Percentiles rank a stretch among this genome's conserved stretches.
phyloP scores from a whole-genome alignment of 2,329 filamentous ascomycete genomes.

The Cladosporium velox region DNA sequence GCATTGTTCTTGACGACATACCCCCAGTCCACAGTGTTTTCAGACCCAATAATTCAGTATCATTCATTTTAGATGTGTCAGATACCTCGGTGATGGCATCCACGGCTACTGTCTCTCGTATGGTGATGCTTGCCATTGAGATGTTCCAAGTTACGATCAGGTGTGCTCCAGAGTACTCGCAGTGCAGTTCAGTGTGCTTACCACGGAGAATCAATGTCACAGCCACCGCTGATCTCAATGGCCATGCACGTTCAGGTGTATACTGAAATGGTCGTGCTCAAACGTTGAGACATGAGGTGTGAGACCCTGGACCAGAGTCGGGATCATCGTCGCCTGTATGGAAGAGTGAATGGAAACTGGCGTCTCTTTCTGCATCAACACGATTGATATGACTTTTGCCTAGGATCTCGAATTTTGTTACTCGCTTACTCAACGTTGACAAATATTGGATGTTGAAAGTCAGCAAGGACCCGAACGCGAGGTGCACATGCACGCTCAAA shows the following conservation, averaged over 20 bases:
- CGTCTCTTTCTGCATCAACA: neutral
- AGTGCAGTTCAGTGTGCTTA: too few relatives aligned
- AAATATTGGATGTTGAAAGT: neutral
- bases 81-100: too few relatives aligned
- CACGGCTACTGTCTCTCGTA: too few relatives aligned
- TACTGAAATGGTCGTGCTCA: neutral
- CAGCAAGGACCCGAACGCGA: neutral
- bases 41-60: neutral
- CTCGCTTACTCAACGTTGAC: neutral
- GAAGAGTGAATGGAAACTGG: neutral
- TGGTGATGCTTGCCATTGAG: too few relatives aligned
- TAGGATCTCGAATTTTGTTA: neutral
- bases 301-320: neutral
- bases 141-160: too few relatives aligned
- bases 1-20: neutral
- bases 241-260: neutral
- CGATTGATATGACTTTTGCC: accelerated
- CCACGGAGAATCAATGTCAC: too few relatives aligned
- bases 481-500: constrained; percentile 4
- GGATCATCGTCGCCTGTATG: neutral
- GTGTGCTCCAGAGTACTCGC: too few relatives aligned
- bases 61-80: neutral
- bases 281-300: neutral
- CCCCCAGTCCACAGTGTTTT: neutral
- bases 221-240: too few relatives aligned